These are phyloP conservation scores for Didymella sp. DNA, from an alignment of 2,329 filamentous ascomycete genomes.

Conservation along the genomic window DNA sequence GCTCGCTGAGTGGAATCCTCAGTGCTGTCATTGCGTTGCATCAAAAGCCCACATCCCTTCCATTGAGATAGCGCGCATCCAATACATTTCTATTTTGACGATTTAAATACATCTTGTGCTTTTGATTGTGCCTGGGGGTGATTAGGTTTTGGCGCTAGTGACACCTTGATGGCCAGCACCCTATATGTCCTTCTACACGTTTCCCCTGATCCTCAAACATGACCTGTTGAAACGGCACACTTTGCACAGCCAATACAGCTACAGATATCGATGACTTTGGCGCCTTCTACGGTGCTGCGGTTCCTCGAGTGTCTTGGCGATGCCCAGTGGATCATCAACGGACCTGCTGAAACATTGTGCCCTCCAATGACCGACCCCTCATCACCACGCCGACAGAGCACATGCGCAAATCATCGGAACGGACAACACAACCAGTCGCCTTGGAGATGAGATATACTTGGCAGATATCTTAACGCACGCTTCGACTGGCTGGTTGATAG, in stretches of 20 bases:
- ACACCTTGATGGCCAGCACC: constrained; percentile 8
- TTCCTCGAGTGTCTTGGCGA: constrained; percentile 3
- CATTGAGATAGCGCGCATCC: constrained; percentile 13
- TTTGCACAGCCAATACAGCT: neutral
- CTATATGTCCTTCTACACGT: neutral
- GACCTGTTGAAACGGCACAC: neutral
- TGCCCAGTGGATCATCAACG: constrained; percentile 1
- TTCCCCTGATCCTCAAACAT: neutral
- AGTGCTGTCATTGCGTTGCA: constrained; percentile 73
- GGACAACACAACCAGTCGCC: constrained; percentile 1
- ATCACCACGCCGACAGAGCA: neutral
- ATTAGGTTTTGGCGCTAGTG: constrained; percentile 5
- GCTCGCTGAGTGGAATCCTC: constrained; percentile 77
- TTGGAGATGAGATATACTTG: constrained; percentile 5
- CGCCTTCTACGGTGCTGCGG: neutral
- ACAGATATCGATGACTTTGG: neutral
- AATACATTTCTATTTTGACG: constrained; percentile 2
- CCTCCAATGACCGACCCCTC: constrained; percentile 4
- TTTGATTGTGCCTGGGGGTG: neutral
- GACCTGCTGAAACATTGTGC: constrained; percentile 8
- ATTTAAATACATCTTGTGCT: neutral
- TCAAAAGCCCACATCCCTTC: constrained; percentile 18
- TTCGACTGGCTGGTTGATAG: neutral
- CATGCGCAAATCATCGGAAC: constrained; percentile 7
- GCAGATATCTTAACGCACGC: neutral